Evolutionary conservation across 2,329 filamentous ascomycete genomes (phyloP), one percentile per base, ranked within the genome.

Genomic region (Diaporthe citriasiana): DNA sequence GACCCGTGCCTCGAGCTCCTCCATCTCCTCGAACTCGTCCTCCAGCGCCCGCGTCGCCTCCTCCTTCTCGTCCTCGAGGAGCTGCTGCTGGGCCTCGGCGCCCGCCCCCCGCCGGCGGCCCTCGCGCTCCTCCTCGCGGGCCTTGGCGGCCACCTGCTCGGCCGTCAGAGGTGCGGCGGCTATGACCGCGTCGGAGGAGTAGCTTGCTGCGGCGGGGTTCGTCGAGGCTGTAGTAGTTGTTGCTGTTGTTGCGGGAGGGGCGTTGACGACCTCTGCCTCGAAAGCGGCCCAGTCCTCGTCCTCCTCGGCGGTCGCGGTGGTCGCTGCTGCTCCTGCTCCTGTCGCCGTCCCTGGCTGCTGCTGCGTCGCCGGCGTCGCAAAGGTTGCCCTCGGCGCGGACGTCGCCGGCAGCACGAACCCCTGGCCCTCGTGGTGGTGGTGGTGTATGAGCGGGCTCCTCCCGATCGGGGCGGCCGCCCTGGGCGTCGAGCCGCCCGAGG

Each of bases 201-300:
- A 82, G 33, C 33, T 30, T 70, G 74, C 69, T n/a, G 75, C 19
- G 42, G 70, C 40, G 74, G 77, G 40, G 77, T 77, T 50, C n/a
- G 42, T 19, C 17, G 51, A 2, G 35, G 53, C 8, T 17, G 15
- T 35, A 45, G 45, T 8, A n/a, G 45, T 8, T 10, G 45, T 50
- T 17, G 42, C 7, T 5, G 19, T 47, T 9, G 45, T 10, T 12
- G 19, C 4, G 33, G 85, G 80, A 40, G 85, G 83, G 25, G 91
- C 93, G 72, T 97, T 91, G 71, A 83, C 75, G 6, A 83, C 78
- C 15, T 97, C 94, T 3, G 93, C 93, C 81, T 98, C 93, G 80
- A 97, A 97, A 12, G 94, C 94, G 2, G 94, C 93, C 93, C 94
- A 97, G 82, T 97, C 94, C 71, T 92, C 90, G 79, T 97, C 94